Percentiles rank a stretch among this genome's conserved stretches.
These are phyloP conservation scores for Bombardia bombarda DNA, from an alignment of 495 filamentous ascomycete species.

Conservation along the genomic window DNA sequence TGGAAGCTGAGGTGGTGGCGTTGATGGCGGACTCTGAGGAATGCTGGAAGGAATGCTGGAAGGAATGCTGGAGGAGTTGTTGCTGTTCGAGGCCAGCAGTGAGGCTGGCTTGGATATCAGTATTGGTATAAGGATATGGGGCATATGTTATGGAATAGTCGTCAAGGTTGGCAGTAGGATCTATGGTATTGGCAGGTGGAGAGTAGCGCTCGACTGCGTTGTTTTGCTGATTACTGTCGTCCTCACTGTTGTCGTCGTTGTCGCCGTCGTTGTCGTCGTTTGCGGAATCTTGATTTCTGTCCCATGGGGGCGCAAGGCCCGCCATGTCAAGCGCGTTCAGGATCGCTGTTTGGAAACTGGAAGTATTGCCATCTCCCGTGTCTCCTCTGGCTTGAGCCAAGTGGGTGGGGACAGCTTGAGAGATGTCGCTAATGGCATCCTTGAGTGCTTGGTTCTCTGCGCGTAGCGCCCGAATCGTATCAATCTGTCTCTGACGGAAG, in stretches of 20 bases:
- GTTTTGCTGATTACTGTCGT: no score
- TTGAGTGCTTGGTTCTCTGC: constrained; percentile 7
- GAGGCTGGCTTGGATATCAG: no score
- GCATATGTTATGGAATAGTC: no score
- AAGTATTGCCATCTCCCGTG: neutral
- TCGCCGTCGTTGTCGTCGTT: neutral
- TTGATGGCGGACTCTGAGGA: neutral
- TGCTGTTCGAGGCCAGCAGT: no score
- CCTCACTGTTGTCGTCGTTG: neutral
- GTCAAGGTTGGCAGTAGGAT: no score
- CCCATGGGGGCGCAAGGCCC: neutral
- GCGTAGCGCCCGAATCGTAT: constrained; percentile 9
- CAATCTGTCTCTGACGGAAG: constrained; percentile 9
- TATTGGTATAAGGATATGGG: no score
- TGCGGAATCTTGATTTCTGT: neutral
- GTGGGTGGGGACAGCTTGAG: neutral
- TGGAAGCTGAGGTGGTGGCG: neutral
- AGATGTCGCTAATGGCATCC: constrained; percentile 7
- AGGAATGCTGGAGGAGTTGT: no score
- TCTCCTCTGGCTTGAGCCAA: neutral
- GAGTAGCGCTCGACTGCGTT: no score
- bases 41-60: no score
- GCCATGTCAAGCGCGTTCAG: constrained; percentile 2
- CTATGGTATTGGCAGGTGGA: no score
- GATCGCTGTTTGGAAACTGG: constrained; percentile 2